These are phyloP conservation scores for Starmera pachycereana DNA, from an alignment of 805 yeast genomes.

Conservation along the genomic window DNA sequence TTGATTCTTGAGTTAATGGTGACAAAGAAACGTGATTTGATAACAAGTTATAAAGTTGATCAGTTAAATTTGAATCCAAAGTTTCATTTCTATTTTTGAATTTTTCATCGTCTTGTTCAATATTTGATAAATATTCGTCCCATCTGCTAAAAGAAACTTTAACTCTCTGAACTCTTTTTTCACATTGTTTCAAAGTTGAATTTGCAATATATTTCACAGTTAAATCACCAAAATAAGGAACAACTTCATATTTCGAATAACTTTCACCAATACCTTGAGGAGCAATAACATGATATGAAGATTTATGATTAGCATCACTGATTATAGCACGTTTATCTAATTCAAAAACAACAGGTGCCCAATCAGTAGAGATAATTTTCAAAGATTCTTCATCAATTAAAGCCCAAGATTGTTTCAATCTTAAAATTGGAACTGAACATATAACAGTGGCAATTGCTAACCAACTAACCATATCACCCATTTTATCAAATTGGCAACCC, in stretches of 20 bases:
- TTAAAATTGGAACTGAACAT: slow-evolving; percentile 71
- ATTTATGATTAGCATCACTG: slow-evolving; percentile 44
- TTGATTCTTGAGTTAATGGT: slow-evolving; percentile 37
- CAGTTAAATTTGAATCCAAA: slow-evolving; percentile 23
- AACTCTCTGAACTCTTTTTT: slow-evolving; percentile 55
- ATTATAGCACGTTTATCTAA: slow-evolving; percentile 65
- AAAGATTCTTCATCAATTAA: slow-evolving; percentile 49
- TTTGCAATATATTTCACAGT: slow-evolving; percentile 31
- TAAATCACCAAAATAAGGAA: slow-evolving; percentile 88
- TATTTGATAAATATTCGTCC: slow-evolving; percentile 55
- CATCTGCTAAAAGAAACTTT: slow-evolving; percentile 71
- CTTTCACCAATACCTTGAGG: slow-evolving; percentile 78
- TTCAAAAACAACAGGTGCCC: slow-evolving; percentile 92
- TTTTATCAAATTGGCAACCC: slow-evolving; percentile 64
- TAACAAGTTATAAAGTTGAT: slow-evolving; percentile 34
- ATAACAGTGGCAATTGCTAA: slow-evolving; percentile 76
- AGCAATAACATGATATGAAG: slow-evolving; percentile 65
- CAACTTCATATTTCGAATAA: slow-evolving; percentile 66
- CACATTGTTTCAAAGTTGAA: slow-evolving; percentile 43
- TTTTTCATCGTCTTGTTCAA: slow-evolving; percentile 30
- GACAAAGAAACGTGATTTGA: slow-evolving; percentile 29
- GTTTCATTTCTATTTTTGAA: slow-evolving; percentile 13
- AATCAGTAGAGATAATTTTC: slow-evolving; percentile 59
- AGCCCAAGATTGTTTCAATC: slow-evolving; percentile 70
- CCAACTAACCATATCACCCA: slow-evolving; percentile 95